Percentiles rank a stretch among this genome's conserved stretches.
phyloP scores from a whole-genome alignment of 306 rosid species.

The Sindora glabra region DNA sequence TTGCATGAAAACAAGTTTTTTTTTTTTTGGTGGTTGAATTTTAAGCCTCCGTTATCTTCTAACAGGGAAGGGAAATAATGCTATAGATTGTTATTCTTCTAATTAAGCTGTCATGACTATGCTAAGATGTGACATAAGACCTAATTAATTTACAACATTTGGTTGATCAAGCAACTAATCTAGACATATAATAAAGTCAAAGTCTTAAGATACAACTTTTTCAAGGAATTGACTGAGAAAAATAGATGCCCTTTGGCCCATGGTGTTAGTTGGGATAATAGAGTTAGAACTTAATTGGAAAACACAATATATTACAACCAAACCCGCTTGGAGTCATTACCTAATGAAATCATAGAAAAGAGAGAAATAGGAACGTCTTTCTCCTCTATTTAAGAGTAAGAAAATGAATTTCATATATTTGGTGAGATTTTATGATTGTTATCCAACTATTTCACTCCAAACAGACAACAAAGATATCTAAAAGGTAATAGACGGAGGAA shows the following conservation, averaged over 20 bases:
- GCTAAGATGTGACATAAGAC: neutral
- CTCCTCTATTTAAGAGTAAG: too few relatives aligned
- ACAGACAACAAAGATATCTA: too few relatives aligned
- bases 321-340: too few relatives aligned
- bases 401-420: too few relatives aligned
- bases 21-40: too few relatives aligned
- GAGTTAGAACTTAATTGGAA: neutral
- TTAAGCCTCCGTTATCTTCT: too few relatives aligned
- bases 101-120: neutral
- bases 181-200: slow-evolving; percentile 24
- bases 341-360: neutral
- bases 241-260: neutral
- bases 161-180: neutral
- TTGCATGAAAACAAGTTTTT: too few relatives aligned
- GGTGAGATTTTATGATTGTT: too few relatives aligned
- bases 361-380: too few relatives aligned
- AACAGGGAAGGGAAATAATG: too few relatives aligned
- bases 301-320: neutral
- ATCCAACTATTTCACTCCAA: too few relatives aligned
- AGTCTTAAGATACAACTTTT: slow-evolving; percentile 20
- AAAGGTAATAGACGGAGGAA: too few relatives aligned
- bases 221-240: neutral
- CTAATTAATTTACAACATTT: neutral
- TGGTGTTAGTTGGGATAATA: neutral
- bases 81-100: neutral